Conservation (phyloP, 2,329 filamentous ascomycete genomes). For the Colletotrichum sp. region DNA sequence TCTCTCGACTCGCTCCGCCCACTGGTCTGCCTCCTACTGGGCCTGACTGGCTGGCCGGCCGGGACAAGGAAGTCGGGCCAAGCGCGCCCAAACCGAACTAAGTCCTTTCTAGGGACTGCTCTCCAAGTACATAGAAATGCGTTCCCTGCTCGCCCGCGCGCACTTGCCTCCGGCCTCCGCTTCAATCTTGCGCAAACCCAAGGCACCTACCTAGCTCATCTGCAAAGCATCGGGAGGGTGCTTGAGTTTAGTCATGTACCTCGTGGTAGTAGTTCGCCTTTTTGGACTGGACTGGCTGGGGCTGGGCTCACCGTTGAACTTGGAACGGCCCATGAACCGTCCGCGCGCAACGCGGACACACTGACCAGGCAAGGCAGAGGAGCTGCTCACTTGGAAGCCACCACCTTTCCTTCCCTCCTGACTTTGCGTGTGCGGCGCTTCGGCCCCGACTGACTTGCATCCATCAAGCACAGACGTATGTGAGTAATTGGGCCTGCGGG, state of each 20-base stretch:
- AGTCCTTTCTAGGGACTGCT: not conserved
- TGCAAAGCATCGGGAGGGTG: not conserved
- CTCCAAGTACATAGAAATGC: not conserved
- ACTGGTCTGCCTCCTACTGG: not conserved
- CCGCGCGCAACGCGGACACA: not conserved
- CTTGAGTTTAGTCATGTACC: not conserved
- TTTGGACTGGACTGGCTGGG: not conserved
- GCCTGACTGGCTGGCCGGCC: not conserved
- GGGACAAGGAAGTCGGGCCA: not conserved
- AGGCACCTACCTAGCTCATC: not conserved
- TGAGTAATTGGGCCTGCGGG: slow-evolving; percentile 3
- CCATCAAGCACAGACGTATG: slow-evolving; percentile 13
- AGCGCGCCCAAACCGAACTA: not conserved
- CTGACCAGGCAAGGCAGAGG: not conserved
- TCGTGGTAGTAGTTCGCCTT: not conserved
- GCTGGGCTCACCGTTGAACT: not conserved
- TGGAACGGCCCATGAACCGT: not conserved
- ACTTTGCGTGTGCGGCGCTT: not conserved
- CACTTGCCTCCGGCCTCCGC: not conserved
- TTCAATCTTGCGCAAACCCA: not conserved
- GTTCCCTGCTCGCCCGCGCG: not conserved
- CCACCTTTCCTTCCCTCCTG: not conserved
- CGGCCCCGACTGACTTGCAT: slow-evolving; percentile 5
- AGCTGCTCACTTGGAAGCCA: not conserved
- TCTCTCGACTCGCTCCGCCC: not conserved